A percentile compares a stretch with the other conserved stretches of the same genome.
Conservation (phyloP, 2,329 filamentous ascomycete species). For the Fusarium equiseti region DNA sequence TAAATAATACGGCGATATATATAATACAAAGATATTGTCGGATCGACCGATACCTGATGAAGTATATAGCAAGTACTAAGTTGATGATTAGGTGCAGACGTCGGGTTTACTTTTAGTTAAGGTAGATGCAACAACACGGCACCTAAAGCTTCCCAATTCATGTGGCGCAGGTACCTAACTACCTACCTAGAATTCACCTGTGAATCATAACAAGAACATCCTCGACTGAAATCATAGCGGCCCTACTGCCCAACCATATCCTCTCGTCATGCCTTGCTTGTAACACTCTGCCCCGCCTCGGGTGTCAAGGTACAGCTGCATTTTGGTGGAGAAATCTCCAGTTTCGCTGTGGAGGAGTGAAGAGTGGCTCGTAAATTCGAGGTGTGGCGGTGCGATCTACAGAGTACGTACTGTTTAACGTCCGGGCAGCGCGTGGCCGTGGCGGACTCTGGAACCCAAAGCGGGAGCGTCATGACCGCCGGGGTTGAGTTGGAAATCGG, state of each 20-base stretch:
- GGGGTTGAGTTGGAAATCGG: conserved; percentile 21
- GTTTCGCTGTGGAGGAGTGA: neutral
- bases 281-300: conserved; percentile 24
- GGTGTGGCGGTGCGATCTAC: conserved; percentile 25
- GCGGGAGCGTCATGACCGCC: conserved; percentile 33
- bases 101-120: conserved; percentile 11
- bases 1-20: conserved; percentile 10
- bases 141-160: conserved; percentile 2
- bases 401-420: conserved; percentile 27
- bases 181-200: neutral
- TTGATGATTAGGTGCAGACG: conserved; percentile 1
- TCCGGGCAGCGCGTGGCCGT: conserved; percentile 12
- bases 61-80: neutral
- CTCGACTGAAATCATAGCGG: conserved; percentile 1
- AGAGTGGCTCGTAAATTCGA: conserved; percentile 13
- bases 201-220: conserved; percentile 4
- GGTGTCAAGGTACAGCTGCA: conserved; percentile 11
- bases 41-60: conserved; percentile 16
- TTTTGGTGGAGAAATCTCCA: conserved; percentile 23
- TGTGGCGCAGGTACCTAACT: conserved; percentile 34
- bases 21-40: conserved; percentile 1
- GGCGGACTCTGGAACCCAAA: conserved; percentile 27
- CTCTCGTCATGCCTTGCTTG: neutral
- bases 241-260: conserved; percentile 36
- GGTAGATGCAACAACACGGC: conserved; percentile 11